Evolutionary conservation across 2,329 filamentous ascomycete species (phyloP), one percentile per base, ranked within the genome.

Genomic region (Sordariomycetes sp.): DNA sequence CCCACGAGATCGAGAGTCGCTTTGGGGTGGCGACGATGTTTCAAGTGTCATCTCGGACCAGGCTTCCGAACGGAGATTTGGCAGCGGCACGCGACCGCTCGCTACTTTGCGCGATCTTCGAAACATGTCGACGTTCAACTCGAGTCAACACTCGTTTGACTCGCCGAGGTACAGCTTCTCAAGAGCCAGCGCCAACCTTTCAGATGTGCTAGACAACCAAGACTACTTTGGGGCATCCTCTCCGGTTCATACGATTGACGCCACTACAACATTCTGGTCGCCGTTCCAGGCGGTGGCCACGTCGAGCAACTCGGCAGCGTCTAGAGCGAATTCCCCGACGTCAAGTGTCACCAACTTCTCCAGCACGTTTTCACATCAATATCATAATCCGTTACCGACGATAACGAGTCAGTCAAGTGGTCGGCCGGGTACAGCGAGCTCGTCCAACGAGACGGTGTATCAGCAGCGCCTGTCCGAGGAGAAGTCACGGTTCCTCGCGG

Each of bases 241-340:
- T 20, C 86, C 87, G 0, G 79, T 87, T 0, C 76, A 88, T 51
- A 85, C 87, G 0, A 86, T 87, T 60, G 90, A 94, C 65, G 87
- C 89, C 0, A 80, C 81, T 25, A 85, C 84, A 18, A 94, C 90
- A 0, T 95, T 93, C 68, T 97, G 91, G 90, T 96, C 92, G 2
- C 89, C 89, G 0, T 91, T 93, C 64, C 87, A 89, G 60, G 84
- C 85, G 0, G 78, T 82, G 0, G 78, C 82, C 0, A 80, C 86
- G 61, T 84, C 87, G 1, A 81, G 84, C 0, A 69, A 86, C 73
- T 68, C 89, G 68, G 73, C 79, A 70, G 69, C 79, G 0, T 81
- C 82, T 1, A 74, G 81, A 58, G 77, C 78, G 0, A 83, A 85
- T 60, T 86, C 83, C 6, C 82, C 83, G 0, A 82, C 80, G 0